A percentile compares a stretch with the other conserved stretches of the same genome.
phyloP scores from a whole-genome alignment of 164 flowering plant genomes.

The Umbilicus rupestris region DNA sequence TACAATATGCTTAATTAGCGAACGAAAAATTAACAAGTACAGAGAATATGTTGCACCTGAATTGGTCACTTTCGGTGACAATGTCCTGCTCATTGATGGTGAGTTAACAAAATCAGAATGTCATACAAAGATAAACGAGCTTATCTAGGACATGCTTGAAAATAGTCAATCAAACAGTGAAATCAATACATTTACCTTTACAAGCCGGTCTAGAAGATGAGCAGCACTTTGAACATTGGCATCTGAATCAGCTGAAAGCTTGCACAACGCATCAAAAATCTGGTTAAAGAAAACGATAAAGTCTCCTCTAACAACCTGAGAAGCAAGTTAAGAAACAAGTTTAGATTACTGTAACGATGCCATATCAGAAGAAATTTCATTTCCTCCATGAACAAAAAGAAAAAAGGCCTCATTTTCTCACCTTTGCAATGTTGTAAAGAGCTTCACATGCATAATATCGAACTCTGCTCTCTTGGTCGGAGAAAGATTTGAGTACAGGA shows the following conservation, averaged over 20 bases:
- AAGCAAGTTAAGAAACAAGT: constrained; percentile 10
- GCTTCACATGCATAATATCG: constrained; percentile 99
- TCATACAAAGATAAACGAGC: not conserved
- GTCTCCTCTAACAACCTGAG: constrained; percentile 97
- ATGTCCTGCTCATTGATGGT: constrained; percentile 61
- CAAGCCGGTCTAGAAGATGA: constrained; percentile 94
- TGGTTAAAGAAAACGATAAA: constrained; percentile 87
- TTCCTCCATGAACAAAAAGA: not conserved
- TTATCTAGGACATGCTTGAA: not conserved
- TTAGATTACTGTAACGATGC: not conserved
- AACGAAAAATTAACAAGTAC: constrained; percentile 4
- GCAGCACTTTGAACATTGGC: constrained; percentile 98
- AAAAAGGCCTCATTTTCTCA: constrained; percentile 19
- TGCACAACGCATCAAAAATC: constrained; percentile 93
- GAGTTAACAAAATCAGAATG: not conserved
- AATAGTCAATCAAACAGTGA: not conserved
- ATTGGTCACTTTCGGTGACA: constrained; percentile 97
- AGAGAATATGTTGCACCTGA: constrained; percentile 51
- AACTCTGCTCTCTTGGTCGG: constrained; percentile 95
- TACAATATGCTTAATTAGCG: not conserved
- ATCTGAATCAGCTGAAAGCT: constrained; percentile 96
- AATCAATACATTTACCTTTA: constrained; percentile 44
- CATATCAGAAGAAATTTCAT: not conserved
- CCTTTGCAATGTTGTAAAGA: constrained; percentile 97
- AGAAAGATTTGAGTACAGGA: constrained; percentile 82